Base-by-base conservation (phyloP, 352 stramenopile genomes). In the Saprolegnia diclina region DNA sequence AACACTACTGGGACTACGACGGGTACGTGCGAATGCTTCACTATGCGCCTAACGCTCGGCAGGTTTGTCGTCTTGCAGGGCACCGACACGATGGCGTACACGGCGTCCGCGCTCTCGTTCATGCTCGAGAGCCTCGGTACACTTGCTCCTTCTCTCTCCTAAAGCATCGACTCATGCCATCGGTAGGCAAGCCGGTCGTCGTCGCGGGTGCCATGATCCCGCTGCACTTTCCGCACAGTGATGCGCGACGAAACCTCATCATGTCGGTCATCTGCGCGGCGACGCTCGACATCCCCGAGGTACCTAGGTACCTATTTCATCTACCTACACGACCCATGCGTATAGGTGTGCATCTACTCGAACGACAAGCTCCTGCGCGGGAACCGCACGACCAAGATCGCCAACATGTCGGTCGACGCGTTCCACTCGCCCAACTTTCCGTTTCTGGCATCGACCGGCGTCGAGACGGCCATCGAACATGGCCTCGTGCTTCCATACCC, bases 21-120 rank as follows among this genome's bases (percentile, higher is more conserved):
- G 94, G 94, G 63, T 69, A 21, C 19, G 9, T 54, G 9, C 45
- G 37, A 10, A n/a, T 38, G 22, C 14, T 22, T 13, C 24, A 16
- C 5, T 21, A 50, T 0, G 19, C 63, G 66, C 74, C 77, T 72
- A 35, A 37, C 45, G 32, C 21, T 16, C 61, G 72, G 80, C 74
- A 83, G 82, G 44, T 99, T 99, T 74, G 96, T 99, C 35, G 89
- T 99, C 46, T 81, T 98, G 18, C 96, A 96, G 76, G 97, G 97
- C 53, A 99, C 97, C 0, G 97, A 99, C 78, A 99, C 97, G 0
- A 99, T 99, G 96, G 95, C 96, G 10, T 99, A 99, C 81, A 91
- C 90, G 48, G 91, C 96, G 5, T 96, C 89, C 38, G 96, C 95
- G 32, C 77, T 99, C 38, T 92, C 80, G 48, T 99, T 99, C 79